A percentile compares a stretch with the other conserved stretches of the same genome.
Conservation (phyloP, 257 asterid genomes). For the Solanum acaule region DNA sequence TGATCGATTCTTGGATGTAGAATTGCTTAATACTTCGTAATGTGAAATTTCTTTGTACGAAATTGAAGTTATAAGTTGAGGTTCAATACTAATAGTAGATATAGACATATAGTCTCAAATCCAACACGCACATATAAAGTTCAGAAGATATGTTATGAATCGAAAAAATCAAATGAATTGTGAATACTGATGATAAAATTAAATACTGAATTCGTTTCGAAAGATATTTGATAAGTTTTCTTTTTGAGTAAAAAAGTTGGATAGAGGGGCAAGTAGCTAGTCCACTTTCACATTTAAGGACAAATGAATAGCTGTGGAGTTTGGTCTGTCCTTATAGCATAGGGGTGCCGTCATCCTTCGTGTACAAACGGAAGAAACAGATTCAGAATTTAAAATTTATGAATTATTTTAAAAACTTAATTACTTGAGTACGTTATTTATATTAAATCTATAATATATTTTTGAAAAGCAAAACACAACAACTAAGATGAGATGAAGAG, state of each 20-base stretch:
- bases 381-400: background rate
- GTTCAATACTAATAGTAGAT: background rate
- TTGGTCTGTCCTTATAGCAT: background rate
- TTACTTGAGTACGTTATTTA: fast-evolving
- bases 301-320: background rate
- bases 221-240: background rate
- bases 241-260: background rate
- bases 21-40: fast-evolving
- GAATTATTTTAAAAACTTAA: background rate
- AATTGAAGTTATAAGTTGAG: background rate
- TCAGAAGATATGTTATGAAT: no score
- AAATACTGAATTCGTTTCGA: no score
- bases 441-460: fast-evolving
- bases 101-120: background rate
- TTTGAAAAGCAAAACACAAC: background rate
- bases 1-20: background rate
- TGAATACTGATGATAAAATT: background rate
- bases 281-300: background rate
- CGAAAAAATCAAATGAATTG: background rate
- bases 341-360: background rate
- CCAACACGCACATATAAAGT: background rate
- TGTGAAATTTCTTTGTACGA: background rate
- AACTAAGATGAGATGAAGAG: background rate
- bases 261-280: background rate
- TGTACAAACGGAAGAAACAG: background rate